These are phyloP conservation scores for Mortierella alpina DNA, from an alignment of 192 early-diverging fungal genomes.

Conservation along the genomic window DNA sequence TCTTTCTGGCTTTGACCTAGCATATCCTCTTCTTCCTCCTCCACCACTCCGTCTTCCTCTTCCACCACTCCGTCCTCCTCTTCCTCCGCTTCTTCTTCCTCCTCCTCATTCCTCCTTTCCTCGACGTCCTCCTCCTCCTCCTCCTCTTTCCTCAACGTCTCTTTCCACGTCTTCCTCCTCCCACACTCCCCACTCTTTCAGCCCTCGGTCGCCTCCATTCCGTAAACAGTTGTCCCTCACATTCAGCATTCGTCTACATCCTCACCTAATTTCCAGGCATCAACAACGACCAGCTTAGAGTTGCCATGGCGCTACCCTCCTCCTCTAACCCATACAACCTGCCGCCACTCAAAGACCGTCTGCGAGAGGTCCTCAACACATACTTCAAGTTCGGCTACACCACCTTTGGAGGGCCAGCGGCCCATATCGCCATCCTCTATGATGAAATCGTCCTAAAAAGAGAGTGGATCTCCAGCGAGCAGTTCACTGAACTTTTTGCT, in stretches of 20 bases:
- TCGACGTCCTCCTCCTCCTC: neutral
- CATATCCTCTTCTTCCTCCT: neutral
- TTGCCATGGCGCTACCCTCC: neutral
- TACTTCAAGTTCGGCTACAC: constrained; percentile 65
- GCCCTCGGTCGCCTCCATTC: neutral
- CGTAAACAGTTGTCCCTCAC: neutral
- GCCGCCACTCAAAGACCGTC: constrained; percentile 28
- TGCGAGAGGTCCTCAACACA: constrained; percentile 24
- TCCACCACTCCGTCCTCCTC: neutral
- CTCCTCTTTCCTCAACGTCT: constrained; percentile 2
- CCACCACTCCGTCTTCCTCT: neutral
- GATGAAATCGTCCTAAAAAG: constrained; percentile 64
- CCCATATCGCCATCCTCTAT: constrained; percentile 67
- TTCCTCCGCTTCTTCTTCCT: neutral
- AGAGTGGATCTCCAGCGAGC: constrained; percentile 62
- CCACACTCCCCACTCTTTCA: neutral
- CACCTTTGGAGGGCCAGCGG: constrained; percentile 74
- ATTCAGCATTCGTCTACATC: neutral
- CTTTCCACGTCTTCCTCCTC: neutral
- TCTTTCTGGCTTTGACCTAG: neutral
- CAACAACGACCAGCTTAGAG: neutral
- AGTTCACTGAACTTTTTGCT: constrained; percentile 74
- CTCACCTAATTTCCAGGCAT: neutral
- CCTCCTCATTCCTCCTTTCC: neutral
- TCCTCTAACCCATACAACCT: constrained; percentile 6